Evolutionary conservation across 225 moss, liverwort and hornwort genomes (phyloP).

Genomic region (Bryum argenteum): DNA sequence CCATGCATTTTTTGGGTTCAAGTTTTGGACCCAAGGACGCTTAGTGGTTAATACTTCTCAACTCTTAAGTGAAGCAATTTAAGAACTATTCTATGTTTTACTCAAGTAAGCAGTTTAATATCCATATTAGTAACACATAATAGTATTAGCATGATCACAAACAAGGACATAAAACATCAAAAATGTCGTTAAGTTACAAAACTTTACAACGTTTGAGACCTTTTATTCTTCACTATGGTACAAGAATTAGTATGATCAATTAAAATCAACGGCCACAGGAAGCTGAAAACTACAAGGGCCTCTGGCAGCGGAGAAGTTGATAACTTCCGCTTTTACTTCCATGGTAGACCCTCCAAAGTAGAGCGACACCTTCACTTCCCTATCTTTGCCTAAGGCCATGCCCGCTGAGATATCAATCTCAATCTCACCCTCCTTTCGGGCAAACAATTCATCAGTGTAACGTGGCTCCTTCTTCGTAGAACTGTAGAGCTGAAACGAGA

Average conservation of each 20-base stretch:
- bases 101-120: too few relatives aligned
- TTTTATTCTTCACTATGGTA: too few relatives aligned
- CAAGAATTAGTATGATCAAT: not conserved
- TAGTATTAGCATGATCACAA: too few relatives aligned
- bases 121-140: too few relatives aligned
- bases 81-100: too few relatives aligned
- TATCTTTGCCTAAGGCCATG: constrained; percentile 16
- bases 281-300: constrained; percentile 16
- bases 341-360: constrained; percentile 54
- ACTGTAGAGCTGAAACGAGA: constrained; percentile 42
- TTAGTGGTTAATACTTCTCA: too few relatives aligned
- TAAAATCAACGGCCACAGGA: constrained; percentile 35
- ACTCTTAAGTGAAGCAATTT: too few relatives aligned
- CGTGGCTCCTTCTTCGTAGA: constrained; percentile 39
- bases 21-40: too few relatives aligned
- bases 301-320: constrained; percentile 38
- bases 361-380: constrained; percentile 47
- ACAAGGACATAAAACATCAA: too few relatives aligned
- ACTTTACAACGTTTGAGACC: too few relatives aligned
- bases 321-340: constrained; percentile 49
- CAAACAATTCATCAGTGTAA: constrained; percentile 34
- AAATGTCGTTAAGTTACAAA: too few relatives aligned
- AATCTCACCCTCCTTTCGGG: constrained; percentile 51
- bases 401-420: constrained; percentile 39
- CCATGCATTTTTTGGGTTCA: too few relatives aligned